Evolutionary conservation across 1,284 basidiomycete species (phyloP), one percentile per base, ranked within the genome.

Genomic region (Serendipita sp.): DNA sequence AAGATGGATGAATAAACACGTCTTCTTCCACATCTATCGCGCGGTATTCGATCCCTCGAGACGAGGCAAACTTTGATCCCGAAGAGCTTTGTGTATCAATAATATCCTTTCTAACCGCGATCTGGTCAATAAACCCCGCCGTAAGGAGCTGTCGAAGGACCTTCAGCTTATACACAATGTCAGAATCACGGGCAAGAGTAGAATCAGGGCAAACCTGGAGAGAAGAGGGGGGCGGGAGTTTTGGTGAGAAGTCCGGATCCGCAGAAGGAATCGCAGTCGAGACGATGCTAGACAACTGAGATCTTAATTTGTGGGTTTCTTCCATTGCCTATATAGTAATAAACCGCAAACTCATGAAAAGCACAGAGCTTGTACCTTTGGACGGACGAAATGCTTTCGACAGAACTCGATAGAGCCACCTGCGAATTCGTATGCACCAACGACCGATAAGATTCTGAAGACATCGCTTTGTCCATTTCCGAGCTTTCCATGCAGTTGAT

Each of bases 221-320:
- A 38, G 83, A 82, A 62, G 69, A 83, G 0, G 93, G 93, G 22
- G 91, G 92, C 41, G 75, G 71, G 10, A 93, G 75, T 64, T 84
- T 82, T 2, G 78, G 76, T 2, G 76, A 72, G 67, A 88, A 84
- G 10, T 80, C 79, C 1, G 80, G 75, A 64, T 85, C 78, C 4
- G 79, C 73, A 3, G 78, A 79, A 0, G 85, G 79, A 68, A 89
- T 90, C 69, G 86, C 84, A 29, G 79, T 74, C 63, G 81, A 78
- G 1, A 93, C 88, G 61, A 96, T 93, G 67, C 79, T 84, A 68
- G 82, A 90, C 64, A 97, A 88, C 70, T 97, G 96, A 0, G 83
- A 80, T 44, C 94, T 84, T n/a, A 99, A 79, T 73, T 99, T 98
- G 73, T 95, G 94, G 47, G 98, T 96, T 75, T 99, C 96, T 74